These are phyloP conservation scores for Nicotiana obtusifolia DNA, from an alignment of 257 asterid genomes.

Conservation along the genomic window DNA sequence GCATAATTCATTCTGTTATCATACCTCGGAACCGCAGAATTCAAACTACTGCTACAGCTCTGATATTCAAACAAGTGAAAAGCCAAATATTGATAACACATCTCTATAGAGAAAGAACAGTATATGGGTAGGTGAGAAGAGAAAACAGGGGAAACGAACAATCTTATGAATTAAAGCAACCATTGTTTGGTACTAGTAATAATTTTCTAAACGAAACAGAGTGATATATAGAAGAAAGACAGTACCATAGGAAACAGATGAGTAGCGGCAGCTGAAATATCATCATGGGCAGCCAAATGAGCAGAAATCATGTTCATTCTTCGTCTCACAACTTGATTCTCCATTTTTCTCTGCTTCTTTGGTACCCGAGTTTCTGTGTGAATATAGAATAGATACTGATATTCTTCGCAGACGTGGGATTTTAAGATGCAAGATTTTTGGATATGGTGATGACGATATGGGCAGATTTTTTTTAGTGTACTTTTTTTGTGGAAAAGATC, in stretches of 20 bases:
- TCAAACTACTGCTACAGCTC: constrained; percentile 62
- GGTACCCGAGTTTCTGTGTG: neutral
- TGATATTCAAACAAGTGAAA: neutral
- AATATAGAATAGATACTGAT: neutral
- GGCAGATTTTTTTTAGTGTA: neutral
- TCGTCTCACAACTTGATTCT: constrained; percentile 48
- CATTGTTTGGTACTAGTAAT: neutral
- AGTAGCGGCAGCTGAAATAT: constrained; percentile 58
- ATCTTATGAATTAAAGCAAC: neutral
- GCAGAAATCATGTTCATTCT: constrained; percentile 54
- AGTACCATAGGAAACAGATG: constrained; percentile 73
- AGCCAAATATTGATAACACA: neutral
- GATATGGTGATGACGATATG: neutral
- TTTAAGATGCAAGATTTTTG: neutral
- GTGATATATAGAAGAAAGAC: neutral
- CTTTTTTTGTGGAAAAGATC: constrained; percentile 4
- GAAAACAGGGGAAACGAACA: neutral
- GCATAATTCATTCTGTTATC: constrained; percentile 66
- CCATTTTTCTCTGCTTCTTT: constrained; percentile 34
- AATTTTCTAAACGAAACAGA: neutral
- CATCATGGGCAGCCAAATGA: constrained; percentile 53
- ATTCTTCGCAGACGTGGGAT: neutral
- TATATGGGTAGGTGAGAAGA: neutral
- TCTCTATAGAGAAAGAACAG: neutral
- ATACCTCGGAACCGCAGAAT: constrained; percentile 42